phyloP scores from a whole-genome alignment of 352 stramenopile species.

The Globisporangium cylindrosporum region DNA sequence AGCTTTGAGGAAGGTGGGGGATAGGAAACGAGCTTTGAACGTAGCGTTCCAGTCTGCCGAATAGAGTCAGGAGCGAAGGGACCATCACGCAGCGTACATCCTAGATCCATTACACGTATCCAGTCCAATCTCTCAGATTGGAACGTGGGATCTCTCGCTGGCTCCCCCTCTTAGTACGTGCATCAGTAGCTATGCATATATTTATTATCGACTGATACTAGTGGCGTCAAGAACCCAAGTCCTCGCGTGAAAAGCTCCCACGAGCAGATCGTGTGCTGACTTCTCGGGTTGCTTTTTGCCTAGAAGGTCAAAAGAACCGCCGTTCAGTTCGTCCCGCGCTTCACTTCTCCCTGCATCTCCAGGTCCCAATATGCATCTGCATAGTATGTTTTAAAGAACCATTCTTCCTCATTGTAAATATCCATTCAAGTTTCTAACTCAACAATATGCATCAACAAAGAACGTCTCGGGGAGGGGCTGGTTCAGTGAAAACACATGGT shows the following conservation, averaged over 20 bases:
- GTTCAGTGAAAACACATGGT: constrained; percentile 7
- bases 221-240: background rate
- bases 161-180: too few species aligned
- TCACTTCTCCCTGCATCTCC: background rate
- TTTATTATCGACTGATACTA: background rate
- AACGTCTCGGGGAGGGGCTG: background rate
- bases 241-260: background rate
- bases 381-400: too few species aligned
- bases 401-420: background rate
- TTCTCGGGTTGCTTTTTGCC: background rate
- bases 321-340: background rate
- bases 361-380: background rate
- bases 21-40: background rate
- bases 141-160: background rate
- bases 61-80: background rate
- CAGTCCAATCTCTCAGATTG: background rate
- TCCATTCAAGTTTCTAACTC: background rate
- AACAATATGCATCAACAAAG: background rate
- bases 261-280: background rate
- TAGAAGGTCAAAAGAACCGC: background rate
- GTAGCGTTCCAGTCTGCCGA: background rate
- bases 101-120: background rate
- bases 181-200: background rate
- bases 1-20: background rate
- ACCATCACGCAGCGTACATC: background rate